A percentile compares a stretch with the other conserved stretches of the same genome.
These are phyloP conservation scores for Silene latifolia DNA, from an alignment of 148 eudicot species.

Conservation along the genomic window DNA sequence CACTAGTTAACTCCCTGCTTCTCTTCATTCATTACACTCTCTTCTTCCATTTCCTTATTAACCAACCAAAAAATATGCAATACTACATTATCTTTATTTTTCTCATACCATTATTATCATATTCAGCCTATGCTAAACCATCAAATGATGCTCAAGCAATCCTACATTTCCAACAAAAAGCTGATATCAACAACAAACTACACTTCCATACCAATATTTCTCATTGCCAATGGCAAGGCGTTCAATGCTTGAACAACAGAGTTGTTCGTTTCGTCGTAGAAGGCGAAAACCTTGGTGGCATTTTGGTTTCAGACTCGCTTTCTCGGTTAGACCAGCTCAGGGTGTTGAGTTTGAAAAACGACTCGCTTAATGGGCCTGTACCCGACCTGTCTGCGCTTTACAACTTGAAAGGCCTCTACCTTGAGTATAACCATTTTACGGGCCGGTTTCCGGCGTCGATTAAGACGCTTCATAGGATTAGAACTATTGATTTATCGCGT, in stretches of 20 bases:
- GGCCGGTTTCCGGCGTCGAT: conserved; percentile 39
- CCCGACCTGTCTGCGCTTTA: conserved; percentile 41
- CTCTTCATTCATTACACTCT: neutral
- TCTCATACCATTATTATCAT: neutral
- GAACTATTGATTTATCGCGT: conserved; percentile 44
- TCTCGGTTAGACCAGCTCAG: conserved; percentile 50
- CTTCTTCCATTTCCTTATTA: neutral
- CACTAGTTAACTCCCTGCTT: no score
- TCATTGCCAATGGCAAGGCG: conserved; percentile 49
- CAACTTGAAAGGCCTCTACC: conserved; percentile 43
- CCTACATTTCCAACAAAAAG: conserved; percentile 36
- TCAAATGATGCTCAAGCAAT: conserved; percentile 44
- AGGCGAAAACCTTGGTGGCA: conserved; percentile 24
- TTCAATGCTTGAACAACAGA: conserved; percentile 27
- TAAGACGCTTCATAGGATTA: conserved; percentile 33
- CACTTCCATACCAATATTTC: conserved; percentile 23
- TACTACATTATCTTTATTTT: neutral
- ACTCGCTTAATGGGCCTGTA: conserved; percentile 49
- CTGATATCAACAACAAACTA: conserved; percentile 38
- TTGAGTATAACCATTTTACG: conserved; percentile 36
- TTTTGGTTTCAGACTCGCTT: conserved; percentile 35
- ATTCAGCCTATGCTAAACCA: neutral
- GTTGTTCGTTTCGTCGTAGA: conserved; percentile 42
- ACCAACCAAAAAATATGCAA: neutral
- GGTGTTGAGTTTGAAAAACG: conserved; percentile 45